Evolutionary conservation across 306 rosid species (phyloP), one percentile per base, ranked within the genome.

Genomic region (Prinsepia uniflora): DNA sequence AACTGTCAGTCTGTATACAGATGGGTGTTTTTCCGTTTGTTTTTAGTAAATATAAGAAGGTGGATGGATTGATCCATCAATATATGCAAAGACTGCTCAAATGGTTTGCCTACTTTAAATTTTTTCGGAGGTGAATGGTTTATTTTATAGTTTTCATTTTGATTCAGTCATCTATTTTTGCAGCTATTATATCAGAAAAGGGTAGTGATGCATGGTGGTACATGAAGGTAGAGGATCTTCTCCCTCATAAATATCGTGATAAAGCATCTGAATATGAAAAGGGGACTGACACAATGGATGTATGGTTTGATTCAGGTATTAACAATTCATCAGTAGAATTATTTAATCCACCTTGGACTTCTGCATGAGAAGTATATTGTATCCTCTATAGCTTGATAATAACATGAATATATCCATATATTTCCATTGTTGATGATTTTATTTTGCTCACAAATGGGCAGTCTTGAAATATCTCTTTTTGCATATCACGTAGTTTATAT

Each of bases 181-280:
- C 90, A 95, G 97, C 91, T 72, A 87, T 95, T 81, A 79, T 95
- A 74, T 84, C 97, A 53, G 84, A 85, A 75, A 95, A 86, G 90
- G 99, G 99, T 71, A 89, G 99, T 81, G 99, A 95, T 82, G 99
- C 97, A 48, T 95, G 99, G 99, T 95, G 99, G 97, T 87, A 87
- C 86, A 87, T 95, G 97, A 85, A 77, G 74, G 91, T 95, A 67
- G 92, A 89, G 81, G 91, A 91, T 60, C 99, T 95, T 79, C 97
- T 95, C 53, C 97, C 99, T 43, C 66, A 71, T 78, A 87, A 81
- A 73, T 95, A 95, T 75, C 90, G 75, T 40, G 88, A 87, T 70
- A 82, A 80, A 80, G 99, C 99, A 20, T 84, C 95, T 46, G 91
- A 95, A 50, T 95, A 87, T 79, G 99, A 91, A 73, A 95, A 95